Evolutionary conservation across 768 basidiomycete species (phyloP).

Genomic region (Leccinum rimulosum): DNA sequence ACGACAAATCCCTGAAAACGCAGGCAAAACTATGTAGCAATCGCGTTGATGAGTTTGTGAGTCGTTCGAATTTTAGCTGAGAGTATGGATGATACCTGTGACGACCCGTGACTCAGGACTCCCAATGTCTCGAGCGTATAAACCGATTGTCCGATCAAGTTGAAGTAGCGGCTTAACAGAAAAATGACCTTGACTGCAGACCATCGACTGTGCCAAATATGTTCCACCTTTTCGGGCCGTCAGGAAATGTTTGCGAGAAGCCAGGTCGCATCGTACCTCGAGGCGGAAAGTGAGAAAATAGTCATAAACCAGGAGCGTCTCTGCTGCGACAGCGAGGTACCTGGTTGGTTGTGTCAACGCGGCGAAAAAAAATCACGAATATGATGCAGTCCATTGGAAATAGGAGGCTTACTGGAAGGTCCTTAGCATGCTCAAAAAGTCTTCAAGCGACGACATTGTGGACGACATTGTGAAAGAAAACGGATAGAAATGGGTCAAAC

Average conservation of each 20-base stretch:
- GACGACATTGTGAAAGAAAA: no score
- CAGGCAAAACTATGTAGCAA: conserved; percentile 8
- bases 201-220: conserved; percentile 8
- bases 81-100: neutral
- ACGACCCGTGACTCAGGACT: conserved; percentile 2
- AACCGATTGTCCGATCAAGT: conserved; percentile 8
- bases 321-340: neutral
- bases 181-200: conserved; percentile 8
- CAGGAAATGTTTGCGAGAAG: neutral
- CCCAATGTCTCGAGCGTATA: conserved; percentile 12
- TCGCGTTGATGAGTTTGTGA: neutral
- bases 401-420: neutral
- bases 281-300: conserved; percentile 12
- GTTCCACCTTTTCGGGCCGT: neutral
- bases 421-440: no score
- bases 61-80: neutral
- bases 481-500: no score
- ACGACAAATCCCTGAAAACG: neutral
- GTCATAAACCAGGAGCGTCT: conserved; percentile 4
- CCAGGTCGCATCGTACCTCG: conserved; percentile 8
- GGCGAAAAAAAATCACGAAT: neutral
- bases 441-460: no score
- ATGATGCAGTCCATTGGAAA: neutral
- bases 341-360: neutral
- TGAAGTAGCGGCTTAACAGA: conserved; percentile 17